These are phyloP conservation scores for Friedmanniomyces simplex DNA, from an alignment of 495 filamentous ascomycete species.

Conservation along the genomic window DNA sequence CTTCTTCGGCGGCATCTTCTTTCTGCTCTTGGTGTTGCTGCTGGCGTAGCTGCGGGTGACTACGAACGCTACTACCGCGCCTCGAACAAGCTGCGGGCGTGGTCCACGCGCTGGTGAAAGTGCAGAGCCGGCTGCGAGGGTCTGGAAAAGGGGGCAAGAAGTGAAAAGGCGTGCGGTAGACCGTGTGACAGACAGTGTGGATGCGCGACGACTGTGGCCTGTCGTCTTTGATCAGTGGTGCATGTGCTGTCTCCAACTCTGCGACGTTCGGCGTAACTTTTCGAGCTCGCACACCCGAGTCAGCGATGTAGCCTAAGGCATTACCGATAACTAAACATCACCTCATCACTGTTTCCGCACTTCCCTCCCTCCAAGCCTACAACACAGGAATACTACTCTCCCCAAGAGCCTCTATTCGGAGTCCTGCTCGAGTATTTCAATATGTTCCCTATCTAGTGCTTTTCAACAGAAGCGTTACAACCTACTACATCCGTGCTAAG, in stretches of 20 bases:
- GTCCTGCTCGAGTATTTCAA: no score
- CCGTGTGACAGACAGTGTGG: slow-evolving; percentile 9
- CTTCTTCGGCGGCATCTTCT: slow-evolving; percentile 72
- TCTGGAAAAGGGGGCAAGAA: slow-evolving; percentile 12
- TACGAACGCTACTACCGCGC: background rate
- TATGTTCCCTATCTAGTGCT: no score
- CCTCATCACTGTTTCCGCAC: no score
- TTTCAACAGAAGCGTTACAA: no score
- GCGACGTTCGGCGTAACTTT: no score
- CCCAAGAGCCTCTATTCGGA: no score
- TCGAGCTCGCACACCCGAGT: no score
- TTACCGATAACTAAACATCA: no score
- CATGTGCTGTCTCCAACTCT: background rate
- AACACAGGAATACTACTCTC: no score
- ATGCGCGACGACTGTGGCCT: slow-evolving; percentile 12
- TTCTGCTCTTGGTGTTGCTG: slow-evolving; percentile 28
- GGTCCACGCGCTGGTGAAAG: background rate
- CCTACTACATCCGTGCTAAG: no score
- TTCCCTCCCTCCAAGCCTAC: no score
- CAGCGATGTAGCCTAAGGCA: no score
- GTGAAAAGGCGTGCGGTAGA: slow-evolving; percentile 2
- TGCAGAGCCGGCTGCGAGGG: slow-evolving; percentile 21
- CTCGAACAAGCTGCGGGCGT: background rate
- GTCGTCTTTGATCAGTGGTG: slow-evolving; percentile 3
- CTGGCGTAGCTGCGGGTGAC: background rate